Evolutionary conservation across 129 eudicot genomes (phyloP), one percentile per base, ranked within the genome.

Genomic region (Centaurea solstitialis): DNA sequence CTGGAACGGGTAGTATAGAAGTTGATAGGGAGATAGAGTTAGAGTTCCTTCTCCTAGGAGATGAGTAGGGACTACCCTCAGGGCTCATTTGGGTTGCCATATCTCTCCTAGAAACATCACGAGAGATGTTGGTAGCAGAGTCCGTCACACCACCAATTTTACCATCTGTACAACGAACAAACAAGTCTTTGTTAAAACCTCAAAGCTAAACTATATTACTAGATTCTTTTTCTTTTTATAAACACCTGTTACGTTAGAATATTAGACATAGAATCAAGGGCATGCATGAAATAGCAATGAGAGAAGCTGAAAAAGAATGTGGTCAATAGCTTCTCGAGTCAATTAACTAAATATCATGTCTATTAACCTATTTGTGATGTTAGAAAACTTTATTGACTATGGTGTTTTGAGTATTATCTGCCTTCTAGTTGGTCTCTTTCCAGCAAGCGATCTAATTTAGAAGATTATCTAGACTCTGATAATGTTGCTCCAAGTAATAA

Each of bases 71-170:
- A 86, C 98, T 89, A 66, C 92, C 86, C 83, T 90, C 98, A 1
- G 99, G 99, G 84, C 99, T 95, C 99, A 95, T 95, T 71, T 95
- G 99, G 70, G 99, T 95, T 23, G 99, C 99, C 98, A 95, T 91
- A 83, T 95, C 99, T 82, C 99, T 91, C 76, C 99, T 83, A 67
- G 97, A 95, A 78, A 89, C 94, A 76, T 69, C 94, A 64, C 90
- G 87, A 40, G 91, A 90, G 41, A 95, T 75, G 47, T 80, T 79
- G 35, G 82, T 80, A 28, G 86, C 85, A 13, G 85, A 81, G 79
- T 87, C 90, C 74, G 64, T 75, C 26, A 43, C 79, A 53, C 71
- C 78, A 22, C 87, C 90, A 40, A 41, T 37, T 77, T 89, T 87
- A 67, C 86, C 91, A 74, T 86, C 99, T 94, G 85, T 80, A 18